phyloP scores from a whole-genome alignment of 2,329 filamentous ascomycete species.

The Penicillium sp. region DNA sequence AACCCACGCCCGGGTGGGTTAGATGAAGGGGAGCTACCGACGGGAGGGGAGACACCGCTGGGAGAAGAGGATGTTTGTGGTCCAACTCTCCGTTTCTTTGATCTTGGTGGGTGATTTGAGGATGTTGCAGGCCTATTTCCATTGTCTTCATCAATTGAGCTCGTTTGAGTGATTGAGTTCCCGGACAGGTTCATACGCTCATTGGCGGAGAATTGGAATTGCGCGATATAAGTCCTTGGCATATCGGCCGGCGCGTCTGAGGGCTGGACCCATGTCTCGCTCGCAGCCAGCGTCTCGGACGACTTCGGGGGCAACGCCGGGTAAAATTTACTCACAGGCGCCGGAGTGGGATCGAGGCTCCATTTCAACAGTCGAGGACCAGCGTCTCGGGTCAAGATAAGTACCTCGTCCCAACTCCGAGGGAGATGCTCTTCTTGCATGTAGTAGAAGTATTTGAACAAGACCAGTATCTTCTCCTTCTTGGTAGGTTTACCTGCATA shows the following conservation, averaged over 20 bases:
- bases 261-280: neutral
- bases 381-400: conserved; percentile 24
- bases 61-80: too few species aligned
- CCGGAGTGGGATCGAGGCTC: neutral
- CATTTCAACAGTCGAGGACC: conserved; percentile 33
- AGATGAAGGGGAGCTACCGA: too few species aligned
- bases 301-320: neutral
- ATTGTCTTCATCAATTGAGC: neutral
- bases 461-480: neutral
- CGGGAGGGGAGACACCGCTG: too few species aligned
- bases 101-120: neutral
- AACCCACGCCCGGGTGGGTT: too few species aligned
- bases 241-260: conserved; percentile 2
- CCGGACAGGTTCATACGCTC: neutral
- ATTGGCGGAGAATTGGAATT: neutral
- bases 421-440: conserved; percentile 21
- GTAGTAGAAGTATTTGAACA: conserved; percentile 30
- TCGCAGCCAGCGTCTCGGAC: neutral
- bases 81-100: neutral
- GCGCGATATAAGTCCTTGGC: neutral
- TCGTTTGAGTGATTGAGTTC: neutral
- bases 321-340: conserved; percentile 7
- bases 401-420: conserved; percentile 10
- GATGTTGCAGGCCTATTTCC: neutral
- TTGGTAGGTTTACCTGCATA: neutral